Evolutionary conservation across 768 basidiomycete genomes (phyloP), one percentile per base, ranked within the genome.

Genomic region (Tricholoma saponaceum): DNA sequence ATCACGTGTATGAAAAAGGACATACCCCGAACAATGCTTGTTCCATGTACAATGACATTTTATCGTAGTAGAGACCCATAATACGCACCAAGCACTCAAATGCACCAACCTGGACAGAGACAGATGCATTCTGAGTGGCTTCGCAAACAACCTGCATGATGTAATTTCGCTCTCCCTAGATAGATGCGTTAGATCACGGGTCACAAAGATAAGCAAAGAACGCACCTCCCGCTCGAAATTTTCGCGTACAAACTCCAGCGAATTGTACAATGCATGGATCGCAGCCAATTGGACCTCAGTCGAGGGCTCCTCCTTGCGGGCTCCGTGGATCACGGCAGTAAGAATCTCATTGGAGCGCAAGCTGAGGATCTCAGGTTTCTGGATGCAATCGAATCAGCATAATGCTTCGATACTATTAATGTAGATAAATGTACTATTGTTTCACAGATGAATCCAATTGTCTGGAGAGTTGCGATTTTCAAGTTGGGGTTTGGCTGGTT

Each of bases 131-230:
- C 71, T 98, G 97, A 0, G 97, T 98, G 0, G 96, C 96, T 69
- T 98, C 97, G 69, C 97, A 99, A 16, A 98, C 92, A 43, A 98
- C 95, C 77, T 99, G 97, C 97, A 99, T 99, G 73, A 99, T 98
- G 76, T 97, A 98, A 75, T 98, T 99, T 50, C 97, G 86, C 73
- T 99, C 97, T 64, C 97, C 97, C 94, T 98, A 58, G 23, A 18
- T 44, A 54, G 23, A 59, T 55, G 28, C 53, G 32, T 72, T 25
- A 52, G 26, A 62, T 54, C 55, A 23, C 22, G 26, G 43, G 51
- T 30, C 25, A 26, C 18, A 14, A 43, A 51, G 12, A 44, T 37
- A 13, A 22, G 26, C 16, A n/a, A 1, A n/a, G 9, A 1, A 77
- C 85, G 53, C 61, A 96, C 95, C 80, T 98, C 97, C 51, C 95